These are phyloP conservation scores for Ambrosia hybrid DNA, from an alignment of 140 eudicot species.

Conservation along the genomic window DNA sequence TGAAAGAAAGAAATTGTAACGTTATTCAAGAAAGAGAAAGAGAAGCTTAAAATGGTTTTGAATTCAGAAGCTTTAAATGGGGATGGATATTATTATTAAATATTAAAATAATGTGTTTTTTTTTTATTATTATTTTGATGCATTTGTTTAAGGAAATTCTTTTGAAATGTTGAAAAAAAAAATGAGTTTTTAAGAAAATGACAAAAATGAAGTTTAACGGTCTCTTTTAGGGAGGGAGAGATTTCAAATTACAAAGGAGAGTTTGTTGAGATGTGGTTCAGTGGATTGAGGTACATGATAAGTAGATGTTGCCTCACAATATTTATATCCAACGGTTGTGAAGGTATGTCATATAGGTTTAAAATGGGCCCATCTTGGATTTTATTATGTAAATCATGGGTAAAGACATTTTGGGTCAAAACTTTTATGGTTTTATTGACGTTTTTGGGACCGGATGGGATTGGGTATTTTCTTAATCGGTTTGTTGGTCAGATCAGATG, in stretches of 20 bases:
- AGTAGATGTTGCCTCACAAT: constrained; percentile 4
- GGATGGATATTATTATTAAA: not conserved
- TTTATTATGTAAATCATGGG: constrained; percentile 7
- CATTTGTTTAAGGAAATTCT: constrained; percentile 6
- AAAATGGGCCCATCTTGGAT: constrained; percentile 20
- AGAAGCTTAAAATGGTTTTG: no score
- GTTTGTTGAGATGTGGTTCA: not conserved
- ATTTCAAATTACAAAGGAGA: constrained; percentile 67
- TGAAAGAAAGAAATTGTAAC: constrained; percentile 28
- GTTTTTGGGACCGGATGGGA: no score
- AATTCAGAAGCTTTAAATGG: constrained; percentile 51
- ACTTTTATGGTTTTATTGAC: not conserved
- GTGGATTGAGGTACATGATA: constrained; percentile 27
- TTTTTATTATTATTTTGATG: not conserved
- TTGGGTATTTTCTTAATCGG: no score
- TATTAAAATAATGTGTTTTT: not conserved
- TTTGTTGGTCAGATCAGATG: no score
- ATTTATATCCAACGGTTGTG: constrained; percentile 17
- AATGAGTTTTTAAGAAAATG: constrained; percentile 38
- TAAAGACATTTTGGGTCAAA: constrained; percentile 30
- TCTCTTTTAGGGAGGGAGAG: constrained; percentile 65
- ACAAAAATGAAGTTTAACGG: constrained; percentile 57
- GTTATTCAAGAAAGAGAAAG: constrained; percentile 31
- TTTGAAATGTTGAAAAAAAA: constrained; percentile 4
- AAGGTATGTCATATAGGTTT: not conserved